These are phyloP conservation scores for Drosera spatulata DNA, from an alignment of 179 eudicot species.

Conservation along the genomic window DNA sequence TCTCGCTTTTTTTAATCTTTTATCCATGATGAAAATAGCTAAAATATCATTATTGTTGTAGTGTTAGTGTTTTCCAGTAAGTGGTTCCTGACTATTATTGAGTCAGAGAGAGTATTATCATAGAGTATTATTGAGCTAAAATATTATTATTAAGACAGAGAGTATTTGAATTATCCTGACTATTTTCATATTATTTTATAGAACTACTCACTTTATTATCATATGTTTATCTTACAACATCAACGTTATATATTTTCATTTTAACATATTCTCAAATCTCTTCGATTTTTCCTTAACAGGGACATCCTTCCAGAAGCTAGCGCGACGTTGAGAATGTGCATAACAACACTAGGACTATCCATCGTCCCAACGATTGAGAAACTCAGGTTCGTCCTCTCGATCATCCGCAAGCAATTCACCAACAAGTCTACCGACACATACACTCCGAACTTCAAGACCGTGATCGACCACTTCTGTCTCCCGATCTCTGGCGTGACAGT, in stretches of 20 bases:
- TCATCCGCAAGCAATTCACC: conserved; percentile 23
- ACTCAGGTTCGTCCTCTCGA: conserved; percentile 22
- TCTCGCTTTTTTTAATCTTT: no score
- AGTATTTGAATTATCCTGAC: no score
- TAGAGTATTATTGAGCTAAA: no score
- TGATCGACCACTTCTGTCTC: conserved; percentile 56
- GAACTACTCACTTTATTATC: no score
- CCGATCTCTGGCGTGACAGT: conserved; percentile 50
- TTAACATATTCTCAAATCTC: background rate
- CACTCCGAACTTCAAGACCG: conserved; percentile 44
- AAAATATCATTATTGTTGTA: no score
- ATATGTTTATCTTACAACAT: background rate
- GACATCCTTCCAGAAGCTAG: conserved; percentile 49
- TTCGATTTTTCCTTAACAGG: conserved; percentile 1
- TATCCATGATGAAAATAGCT: no score
- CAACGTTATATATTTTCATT: background rate
- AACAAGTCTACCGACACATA: conserved; percentile 36
- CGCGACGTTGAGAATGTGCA: conserved; percentile 35
- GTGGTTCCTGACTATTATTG: no score
- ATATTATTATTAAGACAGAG: no score
- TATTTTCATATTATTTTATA: no score
- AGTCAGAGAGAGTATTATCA: no score
- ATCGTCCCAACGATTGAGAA: conserved; percentile 43
- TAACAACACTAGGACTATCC: conserved; percentile 27
- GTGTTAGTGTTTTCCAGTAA: no score